Evolutionary conservation across 139 green algal genomes (phyloP).

Genomic region (Penium margaritaceum): DNA sequence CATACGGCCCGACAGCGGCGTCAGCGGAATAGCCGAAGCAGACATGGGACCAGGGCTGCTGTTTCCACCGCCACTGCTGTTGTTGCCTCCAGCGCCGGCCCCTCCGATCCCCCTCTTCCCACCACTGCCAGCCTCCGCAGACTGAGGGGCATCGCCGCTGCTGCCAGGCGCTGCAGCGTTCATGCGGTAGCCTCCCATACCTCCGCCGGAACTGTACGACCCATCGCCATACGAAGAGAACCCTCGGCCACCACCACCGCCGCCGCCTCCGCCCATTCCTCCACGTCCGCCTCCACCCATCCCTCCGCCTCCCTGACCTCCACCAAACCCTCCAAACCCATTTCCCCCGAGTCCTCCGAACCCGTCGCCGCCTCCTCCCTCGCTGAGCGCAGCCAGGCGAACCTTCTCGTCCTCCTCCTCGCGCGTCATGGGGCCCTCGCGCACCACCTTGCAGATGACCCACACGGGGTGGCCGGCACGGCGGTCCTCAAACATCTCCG

Average conservation of each 20-base stretch:
- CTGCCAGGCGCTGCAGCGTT: too few species aligned
- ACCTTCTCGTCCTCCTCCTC: slow-evolving; percentile 10
- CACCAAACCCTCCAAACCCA: not conserved
- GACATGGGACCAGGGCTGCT: too few species aligned
- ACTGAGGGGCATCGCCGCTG: too few species aligned
- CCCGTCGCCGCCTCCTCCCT: not conserved
- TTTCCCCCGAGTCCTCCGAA: not conserved
- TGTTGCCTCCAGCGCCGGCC: too few species aligned
- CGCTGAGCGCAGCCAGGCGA: not conserved
- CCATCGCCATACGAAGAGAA: not conserved
- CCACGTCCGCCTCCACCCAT: slow-evolving; percentile 8
- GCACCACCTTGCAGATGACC: slow-evolving; percentile 28
- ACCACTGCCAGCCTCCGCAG: too few species aligned
- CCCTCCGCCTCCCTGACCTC: not conserved
- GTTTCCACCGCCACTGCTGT: too few species aligned
- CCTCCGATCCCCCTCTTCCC: too few species aligned
- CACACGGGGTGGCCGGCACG: slow-evolving; percentile 16
- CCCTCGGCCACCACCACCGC: not conserved
- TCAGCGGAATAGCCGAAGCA: too few species aligned
- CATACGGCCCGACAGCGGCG: too few species aligned
- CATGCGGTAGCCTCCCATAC: too few species aligned
- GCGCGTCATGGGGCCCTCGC: slow-evolving; percentile 21
- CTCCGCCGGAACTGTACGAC: not conserved
- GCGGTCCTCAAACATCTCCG: slow-evolving; percentile 26
- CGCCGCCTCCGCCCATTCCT: not conserved